Percentiles rank a stretch among this genome's conserved stretches.
Conservation (phyloP, 2,329 filamentous ascomycete species). For the Hortaea sp. region DNA sequence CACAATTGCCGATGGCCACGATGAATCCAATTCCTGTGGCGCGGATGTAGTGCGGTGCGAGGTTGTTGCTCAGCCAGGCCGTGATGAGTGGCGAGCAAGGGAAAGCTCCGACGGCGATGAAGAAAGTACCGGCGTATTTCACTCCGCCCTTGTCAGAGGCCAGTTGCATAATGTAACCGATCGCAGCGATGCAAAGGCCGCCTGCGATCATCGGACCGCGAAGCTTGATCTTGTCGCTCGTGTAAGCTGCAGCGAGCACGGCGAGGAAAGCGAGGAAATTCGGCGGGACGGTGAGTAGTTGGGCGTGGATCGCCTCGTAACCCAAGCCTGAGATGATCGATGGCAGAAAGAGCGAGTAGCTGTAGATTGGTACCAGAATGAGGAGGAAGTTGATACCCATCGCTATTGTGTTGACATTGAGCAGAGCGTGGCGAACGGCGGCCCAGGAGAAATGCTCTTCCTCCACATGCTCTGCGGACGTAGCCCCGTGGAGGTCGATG, state of each 20-base stretch:
- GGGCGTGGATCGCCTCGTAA: conserved; percentile 30
- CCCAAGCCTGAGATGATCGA: conserved; percentile 35
- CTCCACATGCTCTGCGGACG: conserved; percentile 16
- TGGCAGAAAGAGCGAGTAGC: conserved; percentile 37
- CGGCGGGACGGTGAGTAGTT: conserved; percentile 30
- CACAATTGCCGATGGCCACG: conserved; percentile 33
- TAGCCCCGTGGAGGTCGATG: conserved; percentile 22
- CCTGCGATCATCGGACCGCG: conserved; percentile 24
- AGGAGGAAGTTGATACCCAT: conserved; percentile 26
- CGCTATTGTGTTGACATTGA: conserved; percentile 26
- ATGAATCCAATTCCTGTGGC: conserved; percentile 34
- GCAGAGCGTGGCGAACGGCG: conserved; percentile 20
- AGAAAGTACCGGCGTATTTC: conserved; percentile 32
- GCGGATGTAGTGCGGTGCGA: conserved; percentile 34
- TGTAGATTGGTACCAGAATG: conserved; percentile 30
- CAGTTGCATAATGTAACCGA: conserved; percentile 32
- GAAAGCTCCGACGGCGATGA: conserved; percentile 25
- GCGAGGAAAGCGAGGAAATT: conserved; percentile 25
- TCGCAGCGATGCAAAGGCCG: conserved; percentile 20
- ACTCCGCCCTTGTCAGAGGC: conserved; percentile 21
- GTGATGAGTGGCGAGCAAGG: conserved; percentile 24
- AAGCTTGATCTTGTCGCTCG: conserved; percentile 23
- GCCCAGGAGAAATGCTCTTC: conserved; percentile 25
- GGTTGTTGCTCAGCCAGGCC: conserved; percentile 35
- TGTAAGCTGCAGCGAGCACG: conserved; percentile 16